Base-by-base conservation (phyloP, 2,329 filamentous ascomycete species). In the Exophiala sideris region DNA sequence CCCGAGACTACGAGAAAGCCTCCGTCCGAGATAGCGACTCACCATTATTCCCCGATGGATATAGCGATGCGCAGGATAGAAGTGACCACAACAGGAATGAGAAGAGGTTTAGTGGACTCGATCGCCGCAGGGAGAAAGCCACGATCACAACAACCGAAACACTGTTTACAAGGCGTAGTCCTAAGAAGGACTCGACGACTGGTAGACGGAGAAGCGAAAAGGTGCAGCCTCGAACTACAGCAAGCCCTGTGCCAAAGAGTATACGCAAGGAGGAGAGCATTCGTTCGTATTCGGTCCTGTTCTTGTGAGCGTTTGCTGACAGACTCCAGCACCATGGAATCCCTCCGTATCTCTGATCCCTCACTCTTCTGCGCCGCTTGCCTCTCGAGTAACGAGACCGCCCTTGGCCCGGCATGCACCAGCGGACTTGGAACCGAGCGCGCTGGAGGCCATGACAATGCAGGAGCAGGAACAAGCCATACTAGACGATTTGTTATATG, bases 401-500 rank as follows among this genome's bases (percentile, higher is more conserved):
- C 83, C 83, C 11, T 66, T 81, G 12, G 78, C 82, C 10, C 86
- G 86, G 3, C 78, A 85, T 58, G 84, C 88, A 29, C 91, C 91
- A 1, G 73, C 81, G 47, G 75, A 81, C 6, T 77, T 91, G 45
- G 85, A 89, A 40, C 87, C 88, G 1, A 75, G 76, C 45, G 78
- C 86, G 5, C 76, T 97, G 12, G 76, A 80, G 52, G 83, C 88
- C 53, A 74, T 97, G 55, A 84, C 85, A 0, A 75, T 95, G 24
- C 87, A 95, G 61, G 82, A 82, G 2, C 94, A 99, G 70, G 94
- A 99, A 73, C 83, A 85, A 20, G 88, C 84, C 7, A 87, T 99
- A 44, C 78, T 97, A 40, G 91, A 96, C 63, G 94, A 99, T 65
- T 73, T 99, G 12, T 73, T 97, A 34, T 96, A 92, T 67, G 91